Conservation (phyloP, 306 rosid species). For the Fragaria vesca region DNA sequence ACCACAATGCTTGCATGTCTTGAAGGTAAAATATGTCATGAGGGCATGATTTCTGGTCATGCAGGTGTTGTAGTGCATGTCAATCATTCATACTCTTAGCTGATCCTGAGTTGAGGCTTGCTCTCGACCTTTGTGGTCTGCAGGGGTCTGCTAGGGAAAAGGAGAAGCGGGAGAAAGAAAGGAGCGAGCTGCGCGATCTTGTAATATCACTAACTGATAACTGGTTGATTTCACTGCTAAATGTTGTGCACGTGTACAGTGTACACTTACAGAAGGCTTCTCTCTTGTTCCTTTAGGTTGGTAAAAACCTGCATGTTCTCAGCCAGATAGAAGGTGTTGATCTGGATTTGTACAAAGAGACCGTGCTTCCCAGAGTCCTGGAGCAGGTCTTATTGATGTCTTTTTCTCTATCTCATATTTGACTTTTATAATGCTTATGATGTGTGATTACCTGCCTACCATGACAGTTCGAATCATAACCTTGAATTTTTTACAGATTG, state of each 20-base stretch:
- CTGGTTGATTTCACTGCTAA: constrained; percentile 65
- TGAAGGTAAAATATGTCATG: constrained; percentile 49
- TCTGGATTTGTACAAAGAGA: constrained; percentile 92
- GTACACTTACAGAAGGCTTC: constrained; percentile 64
- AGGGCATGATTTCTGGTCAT: constrained; percentile 72
- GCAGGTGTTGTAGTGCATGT: constrained; percentile 68
- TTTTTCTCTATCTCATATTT: constrained; percentile 6
- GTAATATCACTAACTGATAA: constrained; percentile 65
- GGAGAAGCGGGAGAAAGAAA: constrained; percentile 97
- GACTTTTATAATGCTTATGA: constrained; percentile 5
- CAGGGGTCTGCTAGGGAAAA: constrained; percentile 98
- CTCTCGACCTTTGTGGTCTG: constrained; percentile 99
- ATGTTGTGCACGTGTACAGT: constrained; percentile 42
- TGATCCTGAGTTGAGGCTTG: constrained; percentile 99
- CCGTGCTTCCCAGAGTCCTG: constrained; percentile 91
- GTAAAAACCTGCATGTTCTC: constrained; percentile 96
- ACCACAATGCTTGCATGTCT: constrained; percentile 53
- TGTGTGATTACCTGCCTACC: constrained; percentile 16
- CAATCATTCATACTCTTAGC: constrained; percentile 93
- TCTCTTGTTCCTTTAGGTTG: constrained; percentile 71
- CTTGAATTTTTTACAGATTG: constrained; percentile 56
- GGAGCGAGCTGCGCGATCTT: constrained; percentile 97
- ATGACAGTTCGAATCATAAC: constrained; percentile 12
- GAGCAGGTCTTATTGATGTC: constrained; percentile 70
- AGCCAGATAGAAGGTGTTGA: constrained; percentile 97